Evolutionary conservation across 2,329 filamentous ascomycete genomes (phyloP).

Genomic region (Madurella fahalii): DNA sequence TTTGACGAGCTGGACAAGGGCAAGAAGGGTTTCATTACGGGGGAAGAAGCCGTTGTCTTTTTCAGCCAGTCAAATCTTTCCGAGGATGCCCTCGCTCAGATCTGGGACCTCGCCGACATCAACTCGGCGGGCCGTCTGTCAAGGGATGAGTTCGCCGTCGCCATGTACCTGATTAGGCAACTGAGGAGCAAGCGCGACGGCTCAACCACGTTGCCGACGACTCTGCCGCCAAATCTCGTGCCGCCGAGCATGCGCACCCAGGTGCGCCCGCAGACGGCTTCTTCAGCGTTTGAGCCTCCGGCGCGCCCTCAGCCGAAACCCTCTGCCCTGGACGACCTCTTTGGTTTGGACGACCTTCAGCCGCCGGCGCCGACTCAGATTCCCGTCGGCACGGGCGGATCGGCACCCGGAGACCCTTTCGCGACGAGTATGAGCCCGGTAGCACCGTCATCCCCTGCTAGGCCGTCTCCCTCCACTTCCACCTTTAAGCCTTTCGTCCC

Average conservation of each 20-base stretch:
- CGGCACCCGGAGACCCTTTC: constrained; percentile 62
- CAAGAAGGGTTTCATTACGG: constrained; percentile 79
- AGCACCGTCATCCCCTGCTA: constrained; percentile 51
- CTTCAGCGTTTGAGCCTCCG: constrained; percentile 51
- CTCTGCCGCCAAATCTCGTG: constrained; percentile 75
- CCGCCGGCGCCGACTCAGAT: constrained; percentile 52
- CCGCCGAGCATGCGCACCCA: constrained; percentile 79
- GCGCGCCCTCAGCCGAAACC: constrained; percentile 40
- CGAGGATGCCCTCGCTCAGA: constrained; percentile 85
- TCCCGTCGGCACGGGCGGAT: constrained; percentile 70
- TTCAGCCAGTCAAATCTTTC: constrained; percentile 87
- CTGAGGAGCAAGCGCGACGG: constrained; percentile 70
- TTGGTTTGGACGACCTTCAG: constrained; percentile 73
- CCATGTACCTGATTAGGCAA: constrained; percentile 94
- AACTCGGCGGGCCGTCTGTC: constrained; percentile 82
- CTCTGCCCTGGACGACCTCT: constrained; percentile 88
- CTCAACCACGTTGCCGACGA: constrained; percentile 60
- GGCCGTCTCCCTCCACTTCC: constrained; percentile 43
- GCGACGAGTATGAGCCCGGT: constrained; percentile 44
- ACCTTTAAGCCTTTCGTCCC: constrained; percentile 89
- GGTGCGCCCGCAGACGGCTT: constrained; percentile 46
- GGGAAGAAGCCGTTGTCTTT: constrained; percentile 91
- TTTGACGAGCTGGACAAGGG: constrained; percentile 80
- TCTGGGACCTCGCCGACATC: constrained; percentile 96
- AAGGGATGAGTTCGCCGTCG: constrained; percentile 90